Conservation (phyloP, 1,284 basidiomycete genomes). For the Fistulina hepatica region DNA sequence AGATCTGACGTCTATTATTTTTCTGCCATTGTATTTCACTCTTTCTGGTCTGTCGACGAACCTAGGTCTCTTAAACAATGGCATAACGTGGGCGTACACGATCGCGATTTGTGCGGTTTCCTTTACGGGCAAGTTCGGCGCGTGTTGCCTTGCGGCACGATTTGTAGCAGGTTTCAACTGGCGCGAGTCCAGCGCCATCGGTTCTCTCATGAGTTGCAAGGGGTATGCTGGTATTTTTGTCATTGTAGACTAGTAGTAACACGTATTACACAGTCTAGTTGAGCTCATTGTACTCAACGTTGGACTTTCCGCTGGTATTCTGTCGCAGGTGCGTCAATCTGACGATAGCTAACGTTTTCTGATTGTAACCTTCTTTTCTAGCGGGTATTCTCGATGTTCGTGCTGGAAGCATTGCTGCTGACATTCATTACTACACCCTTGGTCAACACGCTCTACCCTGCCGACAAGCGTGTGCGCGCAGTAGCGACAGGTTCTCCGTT, state of each 20-base stretch:
- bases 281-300: constrained; percentile 95
- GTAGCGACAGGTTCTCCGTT: constrained; percentile 35
- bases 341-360: too few species aligned
- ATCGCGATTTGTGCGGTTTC: constrained; percentile 74
- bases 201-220: constrained; percentile 93
- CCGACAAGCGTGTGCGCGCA: constrained; percentile 41
- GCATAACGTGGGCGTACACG: constrained; percentile 87
- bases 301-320: constrained; percentile 74
- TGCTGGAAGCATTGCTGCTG: constrained; percentile 76
- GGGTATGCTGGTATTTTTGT: constrained; percentile 39
- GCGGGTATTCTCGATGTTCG: constrained; percentile 82
- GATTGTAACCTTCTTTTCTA: constrained; percentile 14
- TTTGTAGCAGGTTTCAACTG: constrained; percentile 58
- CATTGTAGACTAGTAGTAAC: neutral
- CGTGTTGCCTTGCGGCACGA: constrained; percentile 61
- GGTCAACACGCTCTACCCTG: constrained; percentile 71
- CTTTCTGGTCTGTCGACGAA: constrained; percentile 85
- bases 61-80: constrained; percentile 72
- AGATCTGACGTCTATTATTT: constrained; percentile 71
- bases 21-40: constrained; percentile 86
- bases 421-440: constrained; percentile 87
- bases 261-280: constrained; percentile 43
- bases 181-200: constrained; percentile 80
- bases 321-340: too few species aligned
- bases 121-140: constrained; percentile 76